A percentile compares a stretch with the other conserved stretches of the same genome.
Conservation (phyloP, 1,284 basidiomycete species). For the Fomitopsis palustris region DNA sequence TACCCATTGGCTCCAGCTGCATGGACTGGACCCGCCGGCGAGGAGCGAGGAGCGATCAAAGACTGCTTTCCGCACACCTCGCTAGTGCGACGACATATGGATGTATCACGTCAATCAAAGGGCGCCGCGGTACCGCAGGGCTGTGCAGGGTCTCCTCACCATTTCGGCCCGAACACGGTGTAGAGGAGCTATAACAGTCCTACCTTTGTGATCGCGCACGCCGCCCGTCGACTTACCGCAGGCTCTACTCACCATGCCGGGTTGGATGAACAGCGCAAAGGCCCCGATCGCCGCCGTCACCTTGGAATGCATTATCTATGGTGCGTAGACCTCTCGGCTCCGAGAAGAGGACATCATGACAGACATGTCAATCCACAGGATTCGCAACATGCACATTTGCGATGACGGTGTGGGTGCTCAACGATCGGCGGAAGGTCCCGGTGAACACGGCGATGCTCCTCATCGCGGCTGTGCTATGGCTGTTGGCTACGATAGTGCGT, state of each 20-base stretch:
- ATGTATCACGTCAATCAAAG: too few relatives aligned
- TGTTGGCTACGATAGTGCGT: constrained; percentile 1
- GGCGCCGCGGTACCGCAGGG: too few relatives aligned
- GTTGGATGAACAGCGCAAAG: not conserved
- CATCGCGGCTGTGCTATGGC: not conserved
- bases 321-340: not conserved
- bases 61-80: too few relatives aligned
- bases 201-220: too few relatives aligned
- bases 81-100: too few relatives aligned
- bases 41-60: too few relatives aligned
- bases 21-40: too few relatives aligned
- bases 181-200: too few relatives aligned
- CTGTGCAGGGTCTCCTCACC: too few relatives aligned
- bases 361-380: not conserved
- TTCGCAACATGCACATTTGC: constrained; percentile 4
- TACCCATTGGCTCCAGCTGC: too few relatives aligned
- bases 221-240: too few relatives aligned
- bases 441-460: not conserved
- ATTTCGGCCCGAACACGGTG: too few relatives aligned
- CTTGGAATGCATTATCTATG: constrained; percentile 3
- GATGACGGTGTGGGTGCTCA: constrained; percentile 3
- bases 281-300: not conserved
- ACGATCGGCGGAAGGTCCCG: not conserved
- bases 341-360: not conserved
- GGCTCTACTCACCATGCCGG: not conserved